These are phyloP conservation scores for Thermothelomyces thermophilus DNA, from an alignment of 2,329 filamentous ascomycete species.

Conservation along the genomic window DNA sequence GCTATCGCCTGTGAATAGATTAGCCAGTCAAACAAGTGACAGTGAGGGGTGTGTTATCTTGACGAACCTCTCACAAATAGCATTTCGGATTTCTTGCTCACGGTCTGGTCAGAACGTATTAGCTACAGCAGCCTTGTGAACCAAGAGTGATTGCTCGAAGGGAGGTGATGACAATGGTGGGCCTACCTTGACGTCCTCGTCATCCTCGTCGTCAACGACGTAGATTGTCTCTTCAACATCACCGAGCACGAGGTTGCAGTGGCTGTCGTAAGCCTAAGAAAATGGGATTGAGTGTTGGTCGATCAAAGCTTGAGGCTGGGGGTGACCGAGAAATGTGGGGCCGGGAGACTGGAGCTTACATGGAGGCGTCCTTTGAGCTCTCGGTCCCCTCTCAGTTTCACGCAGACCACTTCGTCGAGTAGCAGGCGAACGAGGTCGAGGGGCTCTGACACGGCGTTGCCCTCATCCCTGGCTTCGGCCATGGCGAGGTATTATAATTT, in stretches of 20 bases:
- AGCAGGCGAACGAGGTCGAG: constrained; percentile 92
- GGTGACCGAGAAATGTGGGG: neutral
- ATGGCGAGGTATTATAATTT: constrained; percentile 52
- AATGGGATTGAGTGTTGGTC: neutral
- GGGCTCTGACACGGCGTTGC: constrained; percentile 73
- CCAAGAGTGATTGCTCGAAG: neutral
- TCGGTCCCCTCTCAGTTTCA: constrained; percentile 91
- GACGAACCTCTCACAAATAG: constrained; percentile 88
- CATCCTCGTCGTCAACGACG: constrained; percentile 75
- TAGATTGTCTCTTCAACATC: constrained; percentile 98
- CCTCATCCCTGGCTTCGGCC: constrained; percentile 75
- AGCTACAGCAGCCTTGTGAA: constrained; percentile 1
- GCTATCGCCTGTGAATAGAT: constrained; percentile 26
- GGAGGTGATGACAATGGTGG: neutral
- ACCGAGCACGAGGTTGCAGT: constrained; percentile 93
- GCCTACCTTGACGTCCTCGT: constrained; percentile 64
- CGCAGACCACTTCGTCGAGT: constrained; percentile 92
- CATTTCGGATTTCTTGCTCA: constrained; percentile 98
- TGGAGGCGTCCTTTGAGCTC: constrained; percentile 94
- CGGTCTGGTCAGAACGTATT: constrained; percentile 52
- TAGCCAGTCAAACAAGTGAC: neutral
- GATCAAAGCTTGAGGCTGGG: constrained; percentile 1
- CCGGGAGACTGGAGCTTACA: constrained; percentile 42
- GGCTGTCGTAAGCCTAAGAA: constrained; percentile 86
- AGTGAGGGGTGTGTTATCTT: neutral